These are phyloP conservation scores for Cercospora zeina DNA, from an alignment of 2,329 filamentous ascomycete species.

Conservation along the genomic window DNA sequence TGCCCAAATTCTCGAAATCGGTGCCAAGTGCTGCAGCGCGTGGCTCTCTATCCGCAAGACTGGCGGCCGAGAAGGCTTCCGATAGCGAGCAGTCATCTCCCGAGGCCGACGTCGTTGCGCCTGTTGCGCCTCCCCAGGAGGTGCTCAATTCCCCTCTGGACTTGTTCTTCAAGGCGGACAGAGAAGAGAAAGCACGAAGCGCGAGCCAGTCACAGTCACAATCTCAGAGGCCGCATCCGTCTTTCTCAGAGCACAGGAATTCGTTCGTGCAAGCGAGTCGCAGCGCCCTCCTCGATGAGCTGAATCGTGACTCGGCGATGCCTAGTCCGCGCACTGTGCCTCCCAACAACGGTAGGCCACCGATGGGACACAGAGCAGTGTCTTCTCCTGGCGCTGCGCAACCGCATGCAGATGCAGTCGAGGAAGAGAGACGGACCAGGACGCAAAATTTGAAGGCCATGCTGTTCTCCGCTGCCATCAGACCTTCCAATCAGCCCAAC, in stretches of 20 bases:
- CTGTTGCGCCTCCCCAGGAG: constrained; percentile 46
- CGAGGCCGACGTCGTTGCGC: constrained; percentile 48
- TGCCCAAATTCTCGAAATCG: constrained; percentile 84
- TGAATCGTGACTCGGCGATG: constrained; percentile 55
- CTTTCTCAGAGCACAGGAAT: constrained; percentile 33
- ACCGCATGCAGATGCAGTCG: constrained; percentile 13
- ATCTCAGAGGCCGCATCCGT: constrained; percentile 40
- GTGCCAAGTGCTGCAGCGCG: constrained; percentile 63
- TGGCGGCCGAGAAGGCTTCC: constrained; percentile 52
- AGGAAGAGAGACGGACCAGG: constrained; percentile 54
- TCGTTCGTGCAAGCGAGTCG: constrained; percentile 43
- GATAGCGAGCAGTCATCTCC: constrained; percentile 51
- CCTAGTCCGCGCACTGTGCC: constrained; percentile 31
- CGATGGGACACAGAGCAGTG: constrained; percentile 38
- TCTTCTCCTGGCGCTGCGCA: constrained; percentile 30
- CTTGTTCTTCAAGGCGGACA: constrained; percentile 84
- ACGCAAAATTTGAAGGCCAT: constrained; percentile 50
- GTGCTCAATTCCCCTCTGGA: constrained; percentile 76
- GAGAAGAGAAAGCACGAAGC: constrained; percentile 65
- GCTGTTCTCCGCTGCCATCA: constrained; percentile 40
- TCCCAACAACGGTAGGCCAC: constrained; percentile 29
- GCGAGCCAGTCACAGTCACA: constrained; percentile 51
- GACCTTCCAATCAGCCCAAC: constrained; percentile 27
- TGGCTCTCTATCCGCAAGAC: constrained; percentile 47
- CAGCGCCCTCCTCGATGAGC: constrained; percentile 67